Evolutionary conservation across 2,329 filamentous ascomycete genomes (phyloP).

Genomic region (Pestalotiopsis sp.): DNA sequence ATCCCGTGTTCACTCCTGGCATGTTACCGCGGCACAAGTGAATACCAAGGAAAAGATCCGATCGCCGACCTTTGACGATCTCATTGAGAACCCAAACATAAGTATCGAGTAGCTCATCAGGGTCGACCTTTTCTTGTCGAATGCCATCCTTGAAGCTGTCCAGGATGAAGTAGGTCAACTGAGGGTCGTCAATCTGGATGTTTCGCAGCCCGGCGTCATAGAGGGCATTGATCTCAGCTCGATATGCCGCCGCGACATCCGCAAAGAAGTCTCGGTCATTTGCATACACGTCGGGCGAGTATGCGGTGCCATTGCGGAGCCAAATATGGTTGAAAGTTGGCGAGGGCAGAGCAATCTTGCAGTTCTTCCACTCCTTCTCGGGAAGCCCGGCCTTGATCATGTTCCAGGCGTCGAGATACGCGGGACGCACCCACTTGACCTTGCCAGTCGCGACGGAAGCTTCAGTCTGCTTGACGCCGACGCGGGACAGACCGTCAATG

Average conservation of each 20-base stretch:
- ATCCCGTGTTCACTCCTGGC: conserved; percentile 46
- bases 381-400: conserved; percentile 47
- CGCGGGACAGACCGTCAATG: conserved; percentile 38
- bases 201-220: conserved; percentile 56
- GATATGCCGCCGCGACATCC: conserved; percentile 56
- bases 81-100: conserved; percentile 67
- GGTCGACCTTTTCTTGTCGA: conserved; percentile 56
- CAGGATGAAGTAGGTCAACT: conserved; percentile 60
- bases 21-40: conserved; percentile 59
- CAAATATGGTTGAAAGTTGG: conserved; percentile 69
- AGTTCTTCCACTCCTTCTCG: conserved; percentile 58
- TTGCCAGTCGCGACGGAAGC: conserved; percentile 38
- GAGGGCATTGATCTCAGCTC: conserved; percentile 52
- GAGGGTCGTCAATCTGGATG: conserved; percentile 59
- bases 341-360: conserved; percentile 66
- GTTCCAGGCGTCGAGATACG: conserved; percentile 34
- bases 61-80: conserved; percentile 53
- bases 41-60: conserved; percentile 63
- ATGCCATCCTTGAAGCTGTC: conserved; percentile 59
- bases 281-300: conserved; percentile 46
- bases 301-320: conserved; percentile 55
- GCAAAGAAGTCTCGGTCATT: conserved; percentile 56
- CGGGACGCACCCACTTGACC: conserved; percentile 43
- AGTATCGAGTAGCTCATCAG: conserved; percentile 55
- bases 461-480: conserved; percentile 35